Evolutionary conservation across 108 stramenopile species (phyloP).

Genomic region (Bacterosira constricta): DNA sequence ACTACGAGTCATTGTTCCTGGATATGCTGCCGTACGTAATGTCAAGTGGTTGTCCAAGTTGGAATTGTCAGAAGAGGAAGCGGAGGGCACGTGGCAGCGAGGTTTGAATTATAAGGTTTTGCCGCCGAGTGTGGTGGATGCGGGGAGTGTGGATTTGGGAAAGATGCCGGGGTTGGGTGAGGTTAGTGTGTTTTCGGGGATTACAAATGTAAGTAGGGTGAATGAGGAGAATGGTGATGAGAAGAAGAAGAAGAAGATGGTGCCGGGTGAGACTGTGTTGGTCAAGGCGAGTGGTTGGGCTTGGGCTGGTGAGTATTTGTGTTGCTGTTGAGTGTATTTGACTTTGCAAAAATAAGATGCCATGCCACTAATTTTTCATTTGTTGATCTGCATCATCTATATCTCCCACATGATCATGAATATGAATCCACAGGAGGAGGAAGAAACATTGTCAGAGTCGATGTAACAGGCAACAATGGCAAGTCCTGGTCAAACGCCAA

Average conservation of each 20-base stretch:
- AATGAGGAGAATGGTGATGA: not conserved
- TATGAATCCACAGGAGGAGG: slow-evolving; percentile 49
- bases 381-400: not conserved
- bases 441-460: slow-evolving; percentile 86
- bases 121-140: slow-evolving; percentile 79
- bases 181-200: slow-evolving; percentile 77
- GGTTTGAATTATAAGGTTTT: slow-evolving; percentile 88
- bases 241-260: slow-evolving; percentile 22
- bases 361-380: no score
- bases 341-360: no score
- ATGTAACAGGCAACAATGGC: slow-evolving; percentile 75
- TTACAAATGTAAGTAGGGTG: slow-evolving; percentile 55
- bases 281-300: slow-evolving; percentile 80
- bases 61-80: slow-evolving; percentile 62
- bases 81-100: slow-evolving; percentile 82
- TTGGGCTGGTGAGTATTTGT: slow-evolving; percentile 65
- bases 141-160: slow-evolving; percentile 60
- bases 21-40: slow-evolving; percentile 85
- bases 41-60: slow-evolving; percentile 85
- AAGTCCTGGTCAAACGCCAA: slow-evolving; percentile 69
- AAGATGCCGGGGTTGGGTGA: slow-evolving; percentile 80
- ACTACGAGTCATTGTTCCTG: slow-evolving; percentile 94
- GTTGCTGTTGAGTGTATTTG: not conserved
- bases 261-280: slow-evolving; percentile 67
- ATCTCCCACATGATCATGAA: no score